Base-by-base conservation (phyloP, 78 protist species). In the Speleostelium caveatum region DNA sequence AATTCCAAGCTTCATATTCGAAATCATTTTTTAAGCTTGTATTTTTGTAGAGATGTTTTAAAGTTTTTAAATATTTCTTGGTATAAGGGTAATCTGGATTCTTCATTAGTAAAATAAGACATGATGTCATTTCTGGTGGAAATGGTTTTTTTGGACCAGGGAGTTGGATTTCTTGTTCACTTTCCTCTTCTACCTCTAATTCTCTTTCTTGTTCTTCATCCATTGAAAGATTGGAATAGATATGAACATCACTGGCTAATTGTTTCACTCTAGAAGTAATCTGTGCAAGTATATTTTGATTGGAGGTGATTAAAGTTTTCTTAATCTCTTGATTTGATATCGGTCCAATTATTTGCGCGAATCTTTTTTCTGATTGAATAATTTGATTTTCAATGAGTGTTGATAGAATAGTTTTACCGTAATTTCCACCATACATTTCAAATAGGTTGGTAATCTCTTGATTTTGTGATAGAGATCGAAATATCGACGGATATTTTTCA, bases 201-300 rank as follows among this genome's bases (percentile, higher is more conserved):
- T 65, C 73, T 38, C 73, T 7, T 39, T 65, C 73, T 65, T 65
- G 55, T 38, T 65, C 73, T 21, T 39, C 73, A 21, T 65, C 73
- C 16, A n/a, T 22, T 3, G 5, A 6, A 6, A 45, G 6, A 3
- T 30, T 38, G 28, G 55, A 38, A 22, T n/a, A 65, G 51, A 65
- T 38, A 2, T 33, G 5, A 21, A 65, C 28, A 39, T 65, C 28
- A 16, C 35, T 39, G 3, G 5, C 73, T 2, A 65, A 16, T 38
- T 65, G 33, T n/a, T 65, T 32, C 4, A 21, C 14, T 3, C 51
- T 33, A 2, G 32, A 10, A n/a, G 68, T 32, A 28, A 61, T 61
- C 10, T 45, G 53, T 45, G 6, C 10, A 14, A 45, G 53, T 45
- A 45, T 14, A 14, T 10, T 45, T 6, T 6, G 10, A 45, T 45